Base-by-base conservation (phyloP, 2,329 filamentous ascomycete genomes). In the Aspergillus ochraceus region DNA sequence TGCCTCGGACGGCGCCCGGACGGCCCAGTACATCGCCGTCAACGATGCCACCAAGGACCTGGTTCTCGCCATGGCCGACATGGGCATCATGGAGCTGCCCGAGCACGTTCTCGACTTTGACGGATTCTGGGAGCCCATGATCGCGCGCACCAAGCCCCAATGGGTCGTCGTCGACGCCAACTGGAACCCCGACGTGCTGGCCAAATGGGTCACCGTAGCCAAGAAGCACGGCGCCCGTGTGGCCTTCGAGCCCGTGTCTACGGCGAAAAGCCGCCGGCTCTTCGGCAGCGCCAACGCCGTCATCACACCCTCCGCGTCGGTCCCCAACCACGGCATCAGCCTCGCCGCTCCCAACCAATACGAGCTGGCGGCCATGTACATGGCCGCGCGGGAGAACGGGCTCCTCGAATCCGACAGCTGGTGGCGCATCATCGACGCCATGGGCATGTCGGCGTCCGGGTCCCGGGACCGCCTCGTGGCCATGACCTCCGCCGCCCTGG, bases 21-120 rank as follows among this genome's bases (percentile, higher is more conserved):
- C 94, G 2, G 92, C 93, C 0, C 92, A 97, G 74, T 98, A 98
- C 73, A 86, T 98, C 3, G 90, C 94, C 17, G 81, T 98, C 64
- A 99, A 98, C 72, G 90, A 96, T 70, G 81, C 81, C 0, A 86
- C 89, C 60, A 96, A 92, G 74, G 90, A 93, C 64, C 85, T 99
- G 2, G 83, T 93, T n/a, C 77, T 97, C 63, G 94, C 92, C 50
- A 96, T 97, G 91, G 93, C 94, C 4, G 95, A 98, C 72, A 97
- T 98, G 92, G 85, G 83, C 57, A 94, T 97, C 67, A 85, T 97
- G 45, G 82, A 86, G 66, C 74, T 76, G 6, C 75, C 79, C 2
- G 73, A 75, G 45, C 49, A 70, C 20, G 60, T 68, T 10, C 71
- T 79, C 36, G 76, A 81, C 52, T 79, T 83, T 49, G 70, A 75